Base-by-base conservation (phyloP, 306 rosid genomes). In the Begonia masoniana region DNA sequence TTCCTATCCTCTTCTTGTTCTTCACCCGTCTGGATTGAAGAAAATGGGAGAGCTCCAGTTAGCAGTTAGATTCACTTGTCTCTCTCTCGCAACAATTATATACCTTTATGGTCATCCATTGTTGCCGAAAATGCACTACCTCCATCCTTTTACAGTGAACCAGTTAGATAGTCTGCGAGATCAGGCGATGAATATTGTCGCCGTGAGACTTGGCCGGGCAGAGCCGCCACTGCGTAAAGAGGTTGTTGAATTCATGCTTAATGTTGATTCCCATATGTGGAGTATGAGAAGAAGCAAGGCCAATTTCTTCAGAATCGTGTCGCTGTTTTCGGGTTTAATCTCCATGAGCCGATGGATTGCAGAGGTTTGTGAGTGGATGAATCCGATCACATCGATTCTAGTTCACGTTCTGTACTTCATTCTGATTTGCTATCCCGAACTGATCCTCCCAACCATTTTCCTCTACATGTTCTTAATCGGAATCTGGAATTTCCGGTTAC, bases 101-200 rank as follows among this genome's bases (percentile, higher is more conserved):
- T 64, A 78, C 1, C 89, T 83, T 39, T 87, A 87, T 65, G 69
- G 87, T 0, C 74, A 48, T 51, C 96, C 96, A 12, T 63, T 83
- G 68, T 94, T 87, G 47, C 96, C 96, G 0, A 87, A 80, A 65
- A 87, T 87, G 84, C 96, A 87, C 54, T 87, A 87, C 73, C 55
- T 72, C 47, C 83, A 78, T 9, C 96, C 96, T 9, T 80, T 87
- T 47, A 61, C 89, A 6, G 77, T 87, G 6, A 76, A 63, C 65
- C 70, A 83, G 57, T 55, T 74, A 0, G 96, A 87, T 51, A 65
- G 73, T 86, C 89, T 87, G 14, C 79, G 94, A 47, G 68, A 78
- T 72, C 87, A 80, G 64, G 96, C 96, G 15, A 76, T 74, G 84
- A 84, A 78, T 63, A 87, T 87, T 51, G 96, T 87, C 13, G 87